phyloP scores from a whole-genome alignment of 148 eudicot genomes.

The Rhododendron mucronatum region DNA sequence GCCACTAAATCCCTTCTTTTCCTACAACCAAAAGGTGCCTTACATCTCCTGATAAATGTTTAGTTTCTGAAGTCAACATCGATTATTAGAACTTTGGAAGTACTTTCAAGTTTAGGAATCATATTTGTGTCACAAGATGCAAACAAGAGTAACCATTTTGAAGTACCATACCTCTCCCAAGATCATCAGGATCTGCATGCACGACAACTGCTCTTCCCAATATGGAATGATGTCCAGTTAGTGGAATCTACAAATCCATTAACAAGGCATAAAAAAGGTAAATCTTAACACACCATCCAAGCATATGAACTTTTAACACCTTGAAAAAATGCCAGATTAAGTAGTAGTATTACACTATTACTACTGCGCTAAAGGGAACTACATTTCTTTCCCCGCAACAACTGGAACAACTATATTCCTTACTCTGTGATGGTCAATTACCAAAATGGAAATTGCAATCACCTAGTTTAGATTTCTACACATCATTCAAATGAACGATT shows the following conservation, averaged over 20 bases:
- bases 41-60: not conserved
- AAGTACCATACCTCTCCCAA: constrained; percentile 62
- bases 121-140: not conserved
- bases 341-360: not conserved
- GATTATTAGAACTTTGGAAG: not conserved
- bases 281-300: not conserved
- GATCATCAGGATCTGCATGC: constrained; percentile 93
- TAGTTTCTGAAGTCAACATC: not conserved
- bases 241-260: constrained; percentile 44
- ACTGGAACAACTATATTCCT: not conserved
- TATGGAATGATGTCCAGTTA: constrained; percentile 74
- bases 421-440: not conserved
- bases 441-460: not conserved
- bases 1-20: not conserved
- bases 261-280: not conserved
- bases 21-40: not conserved
- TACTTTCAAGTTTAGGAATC: not conserved
- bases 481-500: not conserved
- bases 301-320: not conserved
- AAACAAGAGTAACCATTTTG: not conserved
- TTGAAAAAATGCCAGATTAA: not conserved
- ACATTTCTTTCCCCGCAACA: not conserved
- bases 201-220: constrained; percentile 93
- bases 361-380: not conserved
- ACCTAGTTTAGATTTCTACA: not conserved